These are phyloP conservation scores for Catharanthus roseus DNA, from an alignment of 257 asterid species.

Conservation along the genomic window DNA sequence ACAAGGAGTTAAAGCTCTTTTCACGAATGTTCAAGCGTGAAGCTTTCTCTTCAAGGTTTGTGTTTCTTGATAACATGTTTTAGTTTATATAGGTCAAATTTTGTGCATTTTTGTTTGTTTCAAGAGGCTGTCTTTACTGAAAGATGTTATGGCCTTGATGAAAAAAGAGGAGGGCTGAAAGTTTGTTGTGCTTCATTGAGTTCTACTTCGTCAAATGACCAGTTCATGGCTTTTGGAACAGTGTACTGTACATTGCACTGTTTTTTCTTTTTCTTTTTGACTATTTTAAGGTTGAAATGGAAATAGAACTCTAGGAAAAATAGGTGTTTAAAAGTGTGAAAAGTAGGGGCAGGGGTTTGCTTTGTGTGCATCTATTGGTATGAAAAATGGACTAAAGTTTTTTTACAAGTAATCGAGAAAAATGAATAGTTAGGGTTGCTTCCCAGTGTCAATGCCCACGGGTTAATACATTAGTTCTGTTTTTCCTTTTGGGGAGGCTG, in stretches of 20 bases:
- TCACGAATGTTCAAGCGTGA: constrained; percentile 65
- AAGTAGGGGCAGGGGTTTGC: not conserved
- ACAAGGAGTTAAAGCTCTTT: constrained; percentile 60
- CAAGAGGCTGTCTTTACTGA: not conserved
- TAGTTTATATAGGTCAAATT: constrained; percentile 12
- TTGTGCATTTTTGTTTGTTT: not conserved
- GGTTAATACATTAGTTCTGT: not conserved
- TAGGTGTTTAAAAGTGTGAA: not conserved
- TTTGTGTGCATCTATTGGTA: not conserved
- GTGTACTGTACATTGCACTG: not conserved
- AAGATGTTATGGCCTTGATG: not conserved
- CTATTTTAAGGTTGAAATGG: not conserved
- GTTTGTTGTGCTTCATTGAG: not conserved
- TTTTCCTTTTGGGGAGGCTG: not conserved
- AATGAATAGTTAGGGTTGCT: not conserved
- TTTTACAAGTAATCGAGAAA: not conserved
- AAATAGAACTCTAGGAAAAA: not conserved
- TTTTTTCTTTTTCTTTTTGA: too few relatives aligned
- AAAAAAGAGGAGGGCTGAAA: not conserved
- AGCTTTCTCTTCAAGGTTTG: constrained; percentile 71
- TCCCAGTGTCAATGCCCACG: not conserved
- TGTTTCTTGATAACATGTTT: not conserved
- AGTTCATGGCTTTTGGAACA: not conserved
- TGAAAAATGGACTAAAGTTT: not conserved
- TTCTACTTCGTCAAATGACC: not conserved